phyloP scores from a whole-genome alignment of 164 flowering plant species.

The Kingdonia uniflora region DNA sequence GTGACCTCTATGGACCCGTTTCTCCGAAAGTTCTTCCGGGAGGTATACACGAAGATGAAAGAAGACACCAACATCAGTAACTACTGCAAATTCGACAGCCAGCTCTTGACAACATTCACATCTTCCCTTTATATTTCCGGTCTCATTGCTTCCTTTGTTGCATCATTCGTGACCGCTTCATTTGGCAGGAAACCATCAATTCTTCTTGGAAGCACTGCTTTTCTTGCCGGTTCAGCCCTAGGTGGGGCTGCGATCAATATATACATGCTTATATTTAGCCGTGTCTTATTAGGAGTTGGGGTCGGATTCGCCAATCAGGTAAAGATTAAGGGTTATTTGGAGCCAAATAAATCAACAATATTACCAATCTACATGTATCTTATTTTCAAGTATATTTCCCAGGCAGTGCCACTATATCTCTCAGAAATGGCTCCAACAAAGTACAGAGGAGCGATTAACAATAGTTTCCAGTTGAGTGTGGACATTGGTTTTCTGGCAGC shows the following conservation, averaged over 20 bases:
- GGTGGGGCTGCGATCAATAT: constrained; percentile 40
- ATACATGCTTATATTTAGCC: constrained; percentile 10
- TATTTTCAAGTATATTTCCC: constrained; percentile 3
- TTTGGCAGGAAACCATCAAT: constrained; percentile 55
- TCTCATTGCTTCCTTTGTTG: constrained; percentile 9
- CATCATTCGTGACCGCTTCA: constrained; percentile 8
- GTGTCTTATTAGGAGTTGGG: constrained; percentile 40
- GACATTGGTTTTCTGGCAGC: constrained; percentile 34
- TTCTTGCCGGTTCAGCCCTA: constrained; percentile 47
- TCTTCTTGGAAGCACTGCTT: constrained; percentile 40
- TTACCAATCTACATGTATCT: background rate
- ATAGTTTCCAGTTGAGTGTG: constrained; percentile 43
- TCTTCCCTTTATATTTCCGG: constrained; percentile 10
- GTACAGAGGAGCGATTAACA: constrained; percentile 47
- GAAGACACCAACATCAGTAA: constrained; percentile 36
- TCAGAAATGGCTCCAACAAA: constrained; percentile 61
- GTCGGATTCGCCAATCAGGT: constrained; percentile 82
- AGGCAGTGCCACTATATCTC: constrained; percentile 69
- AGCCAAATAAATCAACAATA: too few species aligned
- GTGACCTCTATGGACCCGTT: constrained; percentile 71
- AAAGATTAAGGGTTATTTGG: background rate
- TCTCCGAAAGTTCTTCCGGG: constrained; percentile 22
- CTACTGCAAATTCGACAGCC: constrained; percentile 19
- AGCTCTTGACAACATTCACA: constrained; percentile 9
- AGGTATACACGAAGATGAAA: constrained; percentile 37